Base-by-base conservation (phyloP, 1,284 basidiomycete genomes). In the Coniferiporia sulphurascens region DNA sequence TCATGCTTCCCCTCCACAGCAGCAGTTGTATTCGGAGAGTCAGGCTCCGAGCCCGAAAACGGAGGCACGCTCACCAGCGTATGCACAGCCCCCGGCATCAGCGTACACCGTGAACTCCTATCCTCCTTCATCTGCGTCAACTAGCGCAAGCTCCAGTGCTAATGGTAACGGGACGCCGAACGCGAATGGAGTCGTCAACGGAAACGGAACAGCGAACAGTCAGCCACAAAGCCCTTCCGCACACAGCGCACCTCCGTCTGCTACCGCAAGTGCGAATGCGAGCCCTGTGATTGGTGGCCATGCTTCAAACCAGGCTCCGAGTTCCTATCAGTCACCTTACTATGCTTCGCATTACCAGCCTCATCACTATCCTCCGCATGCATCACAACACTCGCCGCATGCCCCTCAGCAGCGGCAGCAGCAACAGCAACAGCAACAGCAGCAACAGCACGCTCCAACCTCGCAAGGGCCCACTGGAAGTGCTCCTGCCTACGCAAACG, bases 201-300 rank as follows among this genome's bases (percentile, higher is more conserved):
- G 55, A 19, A 19, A 44, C 43, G 21, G 49, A 10, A 8, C 44
- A 19, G 12, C 44, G 44, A 50, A 22, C 15, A 51, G 57, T 46
- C 50, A 52, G 12, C 50, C 50, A 17, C 49, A 58, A 15, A 53
- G 57, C 32, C 50, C 57, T 46, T 35, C 50, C 9, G 51, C n/a
- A 5, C 49, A 45, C 35, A 58, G 57, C 32, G 49, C 12, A 8
- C 21, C 50, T 7, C 41, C 57, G 17, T 45, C 49, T 17, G 49
- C 50, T 4, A 32, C 45, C 45, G 48, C 48, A 41, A 58, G 57
- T 27, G 49, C 48, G 19, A 48, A 49, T 15, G 48, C 56, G 27
- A 57, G 56, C 38, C 56, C 56, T 12, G 56, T 57, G 7, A 36
- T 57, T 12, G 36, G 56, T 34, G 56, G 48, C 13, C n/a, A 17